phyloP scores from a whole-genome alignment of 192 early-diverging fungal species.

The Linnemannia zychae region DNA sequence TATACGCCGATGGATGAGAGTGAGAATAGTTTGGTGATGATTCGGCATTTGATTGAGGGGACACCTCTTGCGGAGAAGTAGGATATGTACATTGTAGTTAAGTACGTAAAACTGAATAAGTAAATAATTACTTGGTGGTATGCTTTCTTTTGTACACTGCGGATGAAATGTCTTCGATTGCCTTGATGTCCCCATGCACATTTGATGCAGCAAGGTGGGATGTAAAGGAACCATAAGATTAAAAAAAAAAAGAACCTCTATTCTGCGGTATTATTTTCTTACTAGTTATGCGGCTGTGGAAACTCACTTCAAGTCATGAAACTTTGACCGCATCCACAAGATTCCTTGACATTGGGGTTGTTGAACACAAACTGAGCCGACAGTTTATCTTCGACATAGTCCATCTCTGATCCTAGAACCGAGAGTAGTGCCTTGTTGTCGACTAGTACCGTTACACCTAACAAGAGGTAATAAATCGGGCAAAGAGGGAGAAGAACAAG shows the following conservation, averaged over 20 bases:
- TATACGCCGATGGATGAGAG: slow-evolving; percentile 79
- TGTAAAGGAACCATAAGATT: no score
- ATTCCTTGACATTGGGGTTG: slow-evolving; percentile 96
- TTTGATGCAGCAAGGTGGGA: no score
- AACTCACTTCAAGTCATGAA: slow-evolving; percentile 76
- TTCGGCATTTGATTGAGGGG: slow-evolving; percentile 59
- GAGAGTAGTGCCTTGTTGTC: slow-evolving; percentile 96
- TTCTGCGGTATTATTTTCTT: neutral
- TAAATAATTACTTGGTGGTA: no score
- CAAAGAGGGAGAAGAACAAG: neutral
- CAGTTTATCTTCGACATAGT: slow-evolving; percentile 91
- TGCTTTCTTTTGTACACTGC: no score
- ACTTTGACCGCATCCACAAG: slow-evolving; percentile 94
- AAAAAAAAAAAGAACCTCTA: no score
- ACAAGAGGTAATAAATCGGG: neutral
- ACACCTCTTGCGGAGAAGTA: neutral
- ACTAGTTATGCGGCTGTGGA: neutral
- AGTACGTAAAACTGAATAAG: no score
- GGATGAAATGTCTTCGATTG: no score
- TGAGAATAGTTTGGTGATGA: slow-evolving; percentile 55
- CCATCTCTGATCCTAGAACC: slow-evolving; percentile 97
- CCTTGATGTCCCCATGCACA: no score
- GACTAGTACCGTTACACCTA: slow-evolving; percentile 93
- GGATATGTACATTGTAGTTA: neutral
- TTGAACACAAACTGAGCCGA: slow-evolving; percentile 93